Conservation (phyloP, 2,329 filamentous ascomycete species). For the Metarhizium sp. region DNA sequence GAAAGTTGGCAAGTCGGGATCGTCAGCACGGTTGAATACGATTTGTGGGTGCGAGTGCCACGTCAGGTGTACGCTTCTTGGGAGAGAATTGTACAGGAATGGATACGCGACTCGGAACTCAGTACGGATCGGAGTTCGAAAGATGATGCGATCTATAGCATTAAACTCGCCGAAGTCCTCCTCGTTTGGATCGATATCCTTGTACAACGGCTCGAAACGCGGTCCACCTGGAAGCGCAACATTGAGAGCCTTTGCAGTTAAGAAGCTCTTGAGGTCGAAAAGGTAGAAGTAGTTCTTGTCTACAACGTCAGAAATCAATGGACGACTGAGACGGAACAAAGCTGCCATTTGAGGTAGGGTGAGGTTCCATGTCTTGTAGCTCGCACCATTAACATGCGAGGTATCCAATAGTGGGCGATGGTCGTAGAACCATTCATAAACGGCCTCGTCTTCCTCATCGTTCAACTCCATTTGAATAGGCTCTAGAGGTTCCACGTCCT, state of each 20-base stretch:
- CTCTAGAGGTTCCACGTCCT: constrained; percentile 94
- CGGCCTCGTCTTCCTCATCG: constrained; percentile 81
- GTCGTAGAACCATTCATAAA: constrained; percentile 97
- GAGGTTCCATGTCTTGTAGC: constrained; percentile 94
- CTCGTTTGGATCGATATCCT: constrained; percentile 96
- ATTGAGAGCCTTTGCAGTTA: constrained; percentile 93
- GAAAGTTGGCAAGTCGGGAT: constrained; percentile 84
- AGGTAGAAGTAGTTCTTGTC: constrained; percentile 98
- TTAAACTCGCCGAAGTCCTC: constrained; percentile 99
- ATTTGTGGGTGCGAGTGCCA: constrained; percentile 93
- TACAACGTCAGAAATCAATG: constrained; percentile 81
- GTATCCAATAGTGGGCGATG: constrained; percentile 86
- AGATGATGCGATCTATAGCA: constrained; percentile 97
- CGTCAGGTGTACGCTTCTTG: constrained; percentile 82
- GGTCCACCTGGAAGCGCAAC: constrained; percentile 96
- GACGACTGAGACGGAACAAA: constrained; percentile 82
- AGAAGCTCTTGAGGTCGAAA: constrained; percentile 89
- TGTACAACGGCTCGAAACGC: constrained; percentile 93
- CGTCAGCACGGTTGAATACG: constrained; percentile 82
- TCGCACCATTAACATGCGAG: constrained; percentile 87
- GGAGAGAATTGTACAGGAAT: constrained; percentile 92
- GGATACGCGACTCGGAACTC: constrained; percentile 94
- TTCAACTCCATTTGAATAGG: constrained; percentile 98
- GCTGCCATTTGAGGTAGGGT: constrained; percentile 92
- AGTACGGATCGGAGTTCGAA: constrained; percentile 86